phyloP scores from a whole-genome alignment of 768 basidiomycete species.

The Boletus pseudopeckii region DNA sequence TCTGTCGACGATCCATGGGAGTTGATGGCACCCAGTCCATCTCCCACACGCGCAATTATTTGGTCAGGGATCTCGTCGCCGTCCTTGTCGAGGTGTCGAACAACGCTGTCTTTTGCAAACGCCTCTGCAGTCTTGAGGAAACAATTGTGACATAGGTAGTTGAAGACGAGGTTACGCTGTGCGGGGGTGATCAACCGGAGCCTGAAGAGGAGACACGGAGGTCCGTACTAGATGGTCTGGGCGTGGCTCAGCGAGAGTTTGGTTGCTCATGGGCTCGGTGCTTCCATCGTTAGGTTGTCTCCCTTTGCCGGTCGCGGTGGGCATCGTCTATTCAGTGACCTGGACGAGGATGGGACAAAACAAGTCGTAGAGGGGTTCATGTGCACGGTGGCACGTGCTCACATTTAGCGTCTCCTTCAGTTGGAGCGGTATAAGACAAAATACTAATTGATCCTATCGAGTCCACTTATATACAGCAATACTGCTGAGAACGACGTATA shows the following conservation, averaged over 20 bases:
- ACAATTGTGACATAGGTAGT: slow-evolving; percentile 73
- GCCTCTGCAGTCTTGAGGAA: slow-evolving; percentile 69
- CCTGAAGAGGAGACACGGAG: not conserved
- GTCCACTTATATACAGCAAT: slow-evolving; percentile 1
- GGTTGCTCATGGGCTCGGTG: slow-evolving; percentile 16
- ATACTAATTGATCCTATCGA: not conserved
- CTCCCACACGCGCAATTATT: slow-evolving; percentile 19
- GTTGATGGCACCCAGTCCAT: not conserved
- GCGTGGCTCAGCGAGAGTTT: slow-evolving; percentile 30
- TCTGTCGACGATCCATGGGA: slow-evolving; percentile 21
- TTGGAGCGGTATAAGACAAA: not conserved
- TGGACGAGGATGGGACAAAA: not conserved
- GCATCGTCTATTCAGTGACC: slow-evolving; percentile 17
- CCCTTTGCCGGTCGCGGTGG: slow-evolving; percentile 17
- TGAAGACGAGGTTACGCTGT: slow-evolving; percentile 67
- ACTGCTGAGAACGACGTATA: not conserved
- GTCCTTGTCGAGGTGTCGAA: slow-evolving; percentile 63
- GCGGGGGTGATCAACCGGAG: slow-evolving; percentile 3
- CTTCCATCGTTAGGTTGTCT: slow-evolving; percentile 6
- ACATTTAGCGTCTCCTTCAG: not conserved
- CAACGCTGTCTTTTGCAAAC: slow-evolving; percentile 60
- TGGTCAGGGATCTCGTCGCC: slow-evolving; percentile 53
- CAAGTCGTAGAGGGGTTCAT: not conserved
- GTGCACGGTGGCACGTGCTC: slow-evolving; percentile 16
- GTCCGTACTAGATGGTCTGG: slow-evolving; percentile 45